Base-by-base conservation (phyloP, 108 stramenopile species). In the Discostella pseudostelligera region DNA sequence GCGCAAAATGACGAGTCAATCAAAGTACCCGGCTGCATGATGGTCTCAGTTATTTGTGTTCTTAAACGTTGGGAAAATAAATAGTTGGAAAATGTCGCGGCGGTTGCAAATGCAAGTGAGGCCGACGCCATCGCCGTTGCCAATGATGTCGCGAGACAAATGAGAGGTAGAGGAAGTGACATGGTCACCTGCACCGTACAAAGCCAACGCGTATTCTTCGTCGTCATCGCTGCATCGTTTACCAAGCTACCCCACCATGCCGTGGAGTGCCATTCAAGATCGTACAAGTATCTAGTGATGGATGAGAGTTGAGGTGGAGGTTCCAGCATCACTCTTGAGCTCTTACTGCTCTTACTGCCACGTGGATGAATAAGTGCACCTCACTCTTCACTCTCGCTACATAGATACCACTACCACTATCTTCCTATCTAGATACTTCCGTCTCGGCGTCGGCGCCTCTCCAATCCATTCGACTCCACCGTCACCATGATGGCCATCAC, bases 1-100 rank as follows among this genome's bases (percentile, higher is more conserved):
- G 63, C 75, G 53, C 63, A 76, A 75, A 75, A 75, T 57, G 61
- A 32, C 22, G 16, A 3, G 43, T 45, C 39, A 32, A 50, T 25
- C 21, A 14, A 10, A 3, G 36, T n/a, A n/a, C 32, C 36, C 55
- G n/a, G 4, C 29, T 37, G 42, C 42, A 43, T 43, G n/a, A 16
- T n/a, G 22, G 20, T 28, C 11, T 13, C 40, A 61, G 8, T 4
- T 4, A 25, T 61, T 29, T 14, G 21, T 12, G 40, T 7, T 59
- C 40, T 59, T 25, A 36, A 40, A 35, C 0, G 1, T 0, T 22
- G 28, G 26, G 45, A 29, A n/a, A 46, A 45, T 17, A 16, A 37
- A 9, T 48, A 7, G 22, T 36, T 19, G 9, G 32, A 32, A n/a
- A 39, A 9, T 14, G 55, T 4, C 10, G 35, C 29, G 55, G 55